Conservation (phyloP, 352 stramenopile species). For the Thraustotheca clavata region DNA sequence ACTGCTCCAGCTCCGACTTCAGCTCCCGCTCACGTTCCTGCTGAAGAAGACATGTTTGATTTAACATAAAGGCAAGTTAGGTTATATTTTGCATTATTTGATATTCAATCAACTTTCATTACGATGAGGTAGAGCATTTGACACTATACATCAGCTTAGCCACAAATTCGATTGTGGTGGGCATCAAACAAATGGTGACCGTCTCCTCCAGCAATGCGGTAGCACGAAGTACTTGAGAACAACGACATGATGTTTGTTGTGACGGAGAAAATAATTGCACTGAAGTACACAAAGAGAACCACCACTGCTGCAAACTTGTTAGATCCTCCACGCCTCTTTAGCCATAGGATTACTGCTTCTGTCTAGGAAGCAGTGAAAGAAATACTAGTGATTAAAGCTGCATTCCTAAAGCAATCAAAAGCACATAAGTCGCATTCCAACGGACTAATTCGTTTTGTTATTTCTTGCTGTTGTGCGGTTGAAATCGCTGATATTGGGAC, state of each 20-base stretch:
- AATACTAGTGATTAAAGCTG: constrained; percentile 42
- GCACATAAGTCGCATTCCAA: constrained; percentile 36
- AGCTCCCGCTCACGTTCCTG: not conserved
- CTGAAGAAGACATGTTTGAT: constrained; percentile 63
- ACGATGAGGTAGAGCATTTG: no score
- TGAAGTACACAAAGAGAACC: constrained; percentile 29
- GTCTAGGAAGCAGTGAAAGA: constrained; percentile 35
- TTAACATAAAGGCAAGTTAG: constrained; percentile 38
- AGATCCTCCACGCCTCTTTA: constrained; percentile 35
- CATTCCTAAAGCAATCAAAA: constrained; percentile 47
- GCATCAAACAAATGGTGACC: not conserved
- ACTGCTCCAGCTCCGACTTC: not conserved
- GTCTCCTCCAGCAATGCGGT: constrained; percentile 26
- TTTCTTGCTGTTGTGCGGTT: constrained; percentile 25
- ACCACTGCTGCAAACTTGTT: constrained; percentile 25
- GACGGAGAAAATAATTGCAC: constrained; percentile 25
- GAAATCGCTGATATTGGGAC: constrained; percentile 38
- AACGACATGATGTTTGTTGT: constrained; percentile 42
- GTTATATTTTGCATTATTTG: not conserved
- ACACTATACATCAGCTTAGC: no score
- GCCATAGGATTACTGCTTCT: constrained; percentile 36
- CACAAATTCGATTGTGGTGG: no score
- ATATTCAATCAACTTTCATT: no score
- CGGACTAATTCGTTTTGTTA: constrained; percentile 34
- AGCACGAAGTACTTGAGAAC: constrained; percentile 29